Evolutionary conservation across 441 rosid genomes (phyloP), one percentile per base, ranked within the genome.

Genomic region (Populus hybrid): DNA sequence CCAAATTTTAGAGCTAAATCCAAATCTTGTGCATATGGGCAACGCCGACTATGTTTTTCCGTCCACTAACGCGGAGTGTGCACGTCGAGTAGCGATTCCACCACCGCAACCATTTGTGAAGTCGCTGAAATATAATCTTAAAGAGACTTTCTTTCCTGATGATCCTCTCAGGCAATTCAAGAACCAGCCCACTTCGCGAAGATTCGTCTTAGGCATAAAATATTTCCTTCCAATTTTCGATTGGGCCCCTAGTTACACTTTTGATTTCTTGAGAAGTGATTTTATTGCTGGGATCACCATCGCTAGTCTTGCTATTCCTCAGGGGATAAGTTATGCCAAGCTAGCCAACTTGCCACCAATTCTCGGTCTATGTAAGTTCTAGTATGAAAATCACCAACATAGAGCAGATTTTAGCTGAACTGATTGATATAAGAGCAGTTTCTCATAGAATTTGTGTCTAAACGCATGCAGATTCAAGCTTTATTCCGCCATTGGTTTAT

Each of bases 271-370:
- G 56, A 91, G 89, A 81, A 83, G 95, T 3, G 99, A 95, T 80
- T 86, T 95, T 38, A 80, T 95, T 3, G 68, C 99, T 18, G 97
- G 99, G 18, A 86, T 95, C 85, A 95, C 99, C 50, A 93, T 95
- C 9, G 98, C 97, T 45, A 95, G 99, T 78, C 93, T 93, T 50
- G 97, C 97, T 21, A 92, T 95, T 74, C 98, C 99, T 71, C 99
- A 95, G 75, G 99, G 98, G 73, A 95, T 95, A 8, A 93, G 99
- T 78, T 95, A 95, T 31, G 98, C 99, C 6, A 93, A 90, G 77
- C 91, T 93, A 5, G 98, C 99, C 63, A 95, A 95, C 86, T 87
- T 95, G 86, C 99, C 99, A 3, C 98, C 99, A 8, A 89, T 95
- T 76, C 93, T 93, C 65, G 99, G 99, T 81, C 88, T 93, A 11